phyloP scores from a whole-genome alignment of 306 rosid species.

The Luffa acutangula region DNA sequence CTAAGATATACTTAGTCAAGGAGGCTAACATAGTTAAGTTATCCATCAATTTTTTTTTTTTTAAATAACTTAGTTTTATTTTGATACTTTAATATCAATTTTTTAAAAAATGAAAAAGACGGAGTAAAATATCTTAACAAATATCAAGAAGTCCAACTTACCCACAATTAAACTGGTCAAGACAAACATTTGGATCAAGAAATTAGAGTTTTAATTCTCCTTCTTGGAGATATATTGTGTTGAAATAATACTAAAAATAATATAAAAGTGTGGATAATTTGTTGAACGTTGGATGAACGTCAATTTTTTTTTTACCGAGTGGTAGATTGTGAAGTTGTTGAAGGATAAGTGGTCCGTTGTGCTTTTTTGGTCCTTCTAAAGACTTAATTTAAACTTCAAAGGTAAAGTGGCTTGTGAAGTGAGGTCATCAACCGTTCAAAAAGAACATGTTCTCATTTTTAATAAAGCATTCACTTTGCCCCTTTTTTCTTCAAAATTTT shows the following conservation, averaged over 20 bases:
- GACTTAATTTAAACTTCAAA: background rate
- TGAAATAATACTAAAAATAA: background rate
- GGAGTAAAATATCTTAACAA: too few species aligned
- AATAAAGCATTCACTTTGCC: constrained; percentile 1
- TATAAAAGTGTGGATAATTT: background rate
- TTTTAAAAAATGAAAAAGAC: too few species aligned
- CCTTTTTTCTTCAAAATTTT: background rate
- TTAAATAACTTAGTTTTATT: too few species aligned
- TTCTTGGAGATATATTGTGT: too few species aligned
- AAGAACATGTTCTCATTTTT: background rate
- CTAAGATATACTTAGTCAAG: too few species aligned
- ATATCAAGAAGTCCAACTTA: too few species aligned
- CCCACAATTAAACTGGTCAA: too few species aligned
- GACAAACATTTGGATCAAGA: too few species aligned
- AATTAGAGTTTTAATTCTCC: too few species aligned
- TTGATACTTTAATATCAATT: too few species aligned
- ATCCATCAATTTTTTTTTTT: too few species aligned
- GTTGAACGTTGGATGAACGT: background rate
- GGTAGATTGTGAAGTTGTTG: background rate
- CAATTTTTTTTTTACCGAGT: background rate
- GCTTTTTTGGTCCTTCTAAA: background rate
- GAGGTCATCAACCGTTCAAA: constrained; percentile 5
- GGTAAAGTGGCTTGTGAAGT: background rate
- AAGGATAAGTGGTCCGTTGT: background rate
- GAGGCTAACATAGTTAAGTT: too few species aligned